Evolutionary conservation across 2,329 filamentous ascomycete genomes (phyloP), one percentile per base, ranked within the genome.

Genomic region (Aspergillaceae sp.): DNA sequence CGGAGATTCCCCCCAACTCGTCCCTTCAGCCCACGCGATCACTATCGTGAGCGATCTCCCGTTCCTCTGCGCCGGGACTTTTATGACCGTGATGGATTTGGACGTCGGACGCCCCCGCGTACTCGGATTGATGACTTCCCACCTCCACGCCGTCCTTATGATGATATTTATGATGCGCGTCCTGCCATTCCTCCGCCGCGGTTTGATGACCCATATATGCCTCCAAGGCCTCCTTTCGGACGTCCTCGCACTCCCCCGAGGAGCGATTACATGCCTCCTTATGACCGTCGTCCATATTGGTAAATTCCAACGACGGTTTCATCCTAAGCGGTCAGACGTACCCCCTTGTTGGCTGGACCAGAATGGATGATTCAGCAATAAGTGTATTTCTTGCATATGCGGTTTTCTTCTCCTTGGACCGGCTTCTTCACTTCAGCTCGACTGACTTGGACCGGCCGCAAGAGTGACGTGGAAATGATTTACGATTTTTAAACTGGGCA

Each of bases 31-130:
- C 90, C 89, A 51, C 84, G 85, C 53, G 82, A 86, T 55, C 80
- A 86, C 53, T 95, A 95, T 69, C 89, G 91, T 64, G 88, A 94
- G 62, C 83, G 90, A 59, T 91, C 87, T 61, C 76, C 78, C 41
- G 85, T 85, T 47, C 84, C 78, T 19, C 54, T 69, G 46, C 77
- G 85, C 49, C 84, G 87, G 56, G 86, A 91, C 50, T 94, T 95
- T 70, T 94, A 96, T 69, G 84, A 87, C 41, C 87, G 91, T 53
- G 82, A 85, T 62, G 75, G 76, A 55, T 82, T 86, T 57, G 80
- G 84, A 42, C 89, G 90, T 61, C 84, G 87, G 48, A 88, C 87
- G 47, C 87, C 88, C 50, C 85, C 86, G 40, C 84, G 86, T 54
- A 83, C 84, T 53, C 83, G 85, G 40, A 75, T 86, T 52, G 84